These are phyloP conservation scores for Monosporascus sp. DNA, from an alignment of 2,329 filamentous ascomycete genomes.

Conservation along the genomic window DNA sequence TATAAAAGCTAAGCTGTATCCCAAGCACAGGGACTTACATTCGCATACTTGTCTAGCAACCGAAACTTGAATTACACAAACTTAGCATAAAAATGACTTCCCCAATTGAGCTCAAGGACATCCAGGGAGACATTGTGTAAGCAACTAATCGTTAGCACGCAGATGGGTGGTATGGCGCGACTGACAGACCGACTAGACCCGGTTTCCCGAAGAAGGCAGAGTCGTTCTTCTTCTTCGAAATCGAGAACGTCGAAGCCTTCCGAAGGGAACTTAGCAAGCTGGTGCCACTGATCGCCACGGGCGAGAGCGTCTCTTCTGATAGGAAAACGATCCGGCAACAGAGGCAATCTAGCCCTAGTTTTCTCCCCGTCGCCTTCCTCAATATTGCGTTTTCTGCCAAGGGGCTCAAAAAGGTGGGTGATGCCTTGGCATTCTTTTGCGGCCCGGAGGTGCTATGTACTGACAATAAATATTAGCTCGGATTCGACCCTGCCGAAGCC, in stretches of 20 bases:
- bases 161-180: too few relatives aligned
- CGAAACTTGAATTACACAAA: neutral
- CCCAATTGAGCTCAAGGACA: neutral
- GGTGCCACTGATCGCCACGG: neutral
- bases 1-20: neutral
- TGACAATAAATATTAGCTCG: constrained; percentile 10
- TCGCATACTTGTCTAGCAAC: neutral
- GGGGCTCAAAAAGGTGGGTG: neutral
- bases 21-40: neutral
- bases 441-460: neutral
- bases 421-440: neutral
- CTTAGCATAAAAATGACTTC: neutral
- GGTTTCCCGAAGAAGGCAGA: neutral
- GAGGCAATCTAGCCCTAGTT: neutral
- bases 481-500: constrained; percentile 22
- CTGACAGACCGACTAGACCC: neutral
- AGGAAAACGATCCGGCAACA: neutral
- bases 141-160: neutral
- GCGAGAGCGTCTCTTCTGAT: neutral
- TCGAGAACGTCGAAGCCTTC: neutral
- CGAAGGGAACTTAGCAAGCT: neutral
- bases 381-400: neutral
- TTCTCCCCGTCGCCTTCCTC: neutral
- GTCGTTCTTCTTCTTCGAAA: neutral
- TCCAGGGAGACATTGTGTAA: neutral